Base-by-base conservation (phyloP, 2,329 filamentous ascomycete genomes). In the Pezicula neosporulosa region DNA sequence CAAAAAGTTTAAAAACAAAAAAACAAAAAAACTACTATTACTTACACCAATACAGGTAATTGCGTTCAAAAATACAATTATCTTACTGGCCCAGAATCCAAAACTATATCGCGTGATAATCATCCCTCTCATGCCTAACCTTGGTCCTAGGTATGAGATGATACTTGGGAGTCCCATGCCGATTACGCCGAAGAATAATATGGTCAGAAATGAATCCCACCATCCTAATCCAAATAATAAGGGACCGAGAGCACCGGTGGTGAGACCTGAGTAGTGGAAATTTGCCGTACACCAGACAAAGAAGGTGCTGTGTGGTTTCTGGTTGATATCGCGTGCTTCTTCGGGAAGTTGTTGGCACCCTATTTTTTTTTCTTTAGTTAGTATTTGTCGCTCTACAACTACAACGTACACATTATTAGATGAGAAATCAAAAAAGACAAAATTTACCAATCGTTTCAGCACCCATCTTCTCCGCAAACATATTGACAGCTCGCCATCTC, bases 131-230 rank as follows among this genome's bases (percentile, higher is more conserved):
- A 66, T 57, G n/a, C 64, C 63, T 7, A 63, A 56, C 48, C 60
- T 62, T 6, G 63, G 64, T 9, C 64, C 63, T 12, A 65, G 51
- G 8, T 58, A 53, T 9, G 63, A 60, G 16, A 59, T 51, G 33
- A 64, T 54, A 9, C 56, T 63, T 8, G 63, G 59, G n/a, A 54
- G 48, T 9, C 63, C 24, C 33, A 56, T 61, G 30, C 61, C 57
- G 18, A 65, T 36, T 3, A 65, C n/a, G 47, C 64, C 66, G 61
- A 66, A 66, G 50, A 66, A 66, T 16, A 66, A 19, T 19, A 63
- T 42, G 18, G 50, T 53, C 21, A 60, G 52, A 44, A 63, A 61
- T 16, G 56, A 57, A 46, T 63, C 59, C 60, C 58, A 61, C 58
- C 56, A 63, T 13, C 60, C 60, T n/a, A 63, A 56, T 5, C 53